These are phyloP conservation scores for Phytophthora citricola DNA, from an alignment of 352 stramenopile genomes.

Conservation along the genomic window DNA sequence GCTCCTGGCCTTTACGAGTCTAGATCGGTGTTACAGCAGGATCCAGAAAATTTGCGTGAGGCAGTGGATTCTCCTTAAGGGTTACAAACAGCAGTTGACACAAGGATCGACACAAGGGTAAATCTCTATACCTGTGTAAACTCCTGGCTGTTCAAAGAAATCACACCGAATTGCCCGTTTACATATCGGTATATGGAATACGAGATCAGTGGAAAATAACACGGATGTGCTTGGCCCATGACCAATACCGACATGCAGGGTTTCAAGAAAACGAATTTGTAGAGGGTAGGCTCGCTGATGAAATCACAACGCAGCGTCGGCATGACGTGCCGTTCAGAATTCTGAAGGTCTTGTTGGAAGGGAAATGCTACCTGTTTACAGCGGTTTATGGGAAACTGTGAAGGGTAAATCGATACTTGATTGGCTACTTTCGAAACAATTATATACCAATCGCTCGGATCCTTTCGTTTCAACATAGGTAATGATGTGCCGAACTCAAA, in stretches of 20 bases:
- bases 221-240: background rate
- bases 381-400: slow-evolving; percentile 2
- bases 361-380: slow-evolving; percentile 15
- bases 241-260: slow-evolving; percentile 1
- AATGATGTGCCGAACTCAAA: no score
- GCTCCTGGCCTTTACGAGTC: no score
- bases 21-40: no score
- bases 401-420: slow-evolving; percentile 6
- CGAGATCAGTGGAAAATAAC: slow-evolving; percentile 10
- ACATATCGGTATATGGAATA: background rate
- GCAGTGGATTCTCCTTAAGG: background rate
- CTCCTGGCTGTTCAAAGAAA: background rate
- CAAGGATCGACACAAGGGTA: background rate
- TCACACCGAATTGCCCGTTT: background rate
- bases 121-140: slow-evolving; percentile 4
- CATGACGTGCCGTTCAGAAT: background rate
- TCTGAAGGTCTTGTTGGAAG: background rate
- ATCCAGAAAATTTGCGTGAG: no score
- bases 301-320: background rate
- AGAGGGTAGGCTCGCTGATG: background rate
- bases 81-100: background rate
- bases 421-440: background rate
- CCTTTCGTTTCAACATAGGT: no score
- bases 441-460: background rate
- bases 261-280: background rate